Conservation (phyloP, 495 filamentous ascomycete genomes). For the Entonaema liquescens region DNA sequence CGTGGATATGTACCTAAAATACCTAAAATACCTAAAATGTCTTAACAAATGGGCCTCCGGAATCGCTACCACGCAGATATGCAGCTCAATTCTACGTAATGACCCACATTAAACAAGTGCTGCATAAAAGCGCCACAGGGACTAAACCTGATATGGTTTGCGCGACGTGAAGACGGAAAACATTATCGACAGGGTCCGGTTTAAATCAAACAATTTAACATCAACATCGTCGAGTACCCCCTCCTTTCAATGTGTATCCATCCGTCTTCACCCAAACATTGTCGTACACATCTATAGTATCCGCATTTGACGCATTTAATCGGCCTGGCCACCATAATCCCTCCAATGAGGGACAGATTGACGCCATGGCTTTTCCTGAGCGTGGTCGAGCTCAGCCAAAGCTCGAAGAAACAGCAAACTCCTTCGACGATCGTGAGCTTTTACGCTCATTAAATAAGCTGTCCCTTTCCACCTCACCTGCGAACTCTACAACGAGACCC, state of each 20-base stretch:
- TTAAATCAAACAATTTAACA: slow-evolving; percentile 14
- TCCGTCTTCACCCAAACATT: background rate
- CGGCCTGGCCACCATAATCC: background rate
- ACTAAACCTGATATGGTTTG: slow-evolving; percentile 1
- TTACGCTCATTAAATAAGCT: slow-evolving; percentile 54
- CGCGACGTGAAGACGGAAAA: slow-evolving; percentile 12
- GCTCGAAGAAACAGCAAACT: slow-evolving; percentile 28
- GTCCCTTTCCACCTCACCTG: slow-evolving; percentile 49
- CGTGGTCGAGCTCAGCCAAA: slow-evolving; percentile 28
- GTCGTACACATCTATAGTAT: background rate
- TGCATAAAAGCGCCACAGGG: background rate
- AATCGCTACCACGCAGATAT: background rate
- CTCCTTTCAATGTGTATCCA: slow-evolving; percentile 3
- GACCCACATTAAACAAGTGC: background rate
- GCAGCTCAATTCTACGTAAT: slow-evolving; percentile 2
- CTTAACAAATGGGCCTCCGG: background rate
- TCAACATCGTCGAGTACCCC: slow-evolving; percentile 7
- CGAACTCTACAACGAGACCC: slow-evolving; percentile 38
- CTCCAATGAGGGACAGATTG: slow-evolving; percentile 27
- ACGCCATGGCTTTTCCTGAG: slow-evolving; percentile 42
- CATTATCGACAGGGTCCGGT: background rate
- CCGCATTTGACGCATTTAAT: background rate
- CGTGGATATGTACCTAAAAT: background rate
- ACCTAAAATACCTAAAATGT: too few relatives aligned
- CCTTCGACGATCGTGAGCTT: slow-evolving; percentile 45